Conservation (phyloP, 768 basidiomycete genomes). For the Amanita pallidorosea region DNA sequence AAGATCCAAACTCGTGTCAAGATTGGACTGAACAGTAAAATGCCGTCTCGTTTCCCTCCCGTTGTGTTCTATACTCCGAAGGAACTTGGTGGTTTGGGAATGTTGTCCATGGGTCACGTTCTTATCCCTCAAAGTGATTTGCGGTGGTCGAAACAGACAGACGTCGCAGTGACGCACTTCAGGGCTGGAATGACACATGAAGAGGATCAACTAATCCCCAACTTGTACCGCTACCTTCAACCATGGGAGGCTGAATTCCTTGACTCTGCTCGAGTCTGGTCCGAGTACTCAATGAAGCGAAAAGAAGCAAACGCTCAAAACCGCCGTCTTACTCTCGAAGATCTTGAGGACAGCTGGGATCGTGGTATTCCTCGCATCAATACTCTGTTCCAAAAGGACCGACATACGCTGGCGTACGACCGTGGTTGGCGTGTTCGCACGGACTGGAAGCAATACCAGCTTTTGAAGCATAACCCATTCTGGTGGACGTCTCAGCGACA, state of each 20-base stretch:
- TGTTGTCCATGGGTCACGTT: constrained; percentile 99
- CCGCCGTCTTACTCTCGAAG: constrained; percentile 91
- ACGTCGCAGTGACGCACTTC: constrained; percentile 97
- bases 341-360: constrained; percentile 98
- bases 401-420: constrained; percentile 95
- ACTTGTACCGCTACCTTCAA: constrained; percentile 92
- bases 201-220: constrained; percentile 92
- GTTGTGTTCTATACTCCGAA: constrained; percentile 96
- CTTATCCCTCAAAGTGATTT: constrained; percentile 97
- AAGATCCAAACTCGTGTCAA: constrained; percentile 99
- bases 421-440: constrained; percentile 98
- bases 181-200: constrained; percentile 97
- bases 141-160: constrained; percentile 97
- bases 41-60: constrained; percentile 98
- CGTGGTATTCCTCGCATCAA: constrained; percentile 98
- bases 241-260: constrained; percentile 98
- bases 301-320: constrained; percentile 99
- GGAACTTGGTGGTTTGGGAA: constrained; percentile 96
- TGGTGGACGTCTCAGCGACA: constrained; percentile 99
- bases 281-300: constrained; percentile 98
- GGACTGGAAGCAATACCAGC: constrained; percentile 96
- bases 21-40: constrained; percentile 98
- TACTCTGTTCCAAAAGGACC: constrained; percentile 97
- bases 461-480: constrained; percentile 93
- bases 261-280: constrained; percentile 98